A percentile compares a stretch with the other conserved stretches of the same genome.
Evolutionary conservation across 1,139 yeast genomes (phyloP).

Genomic region (Protomyces pachydermus): DNA sequence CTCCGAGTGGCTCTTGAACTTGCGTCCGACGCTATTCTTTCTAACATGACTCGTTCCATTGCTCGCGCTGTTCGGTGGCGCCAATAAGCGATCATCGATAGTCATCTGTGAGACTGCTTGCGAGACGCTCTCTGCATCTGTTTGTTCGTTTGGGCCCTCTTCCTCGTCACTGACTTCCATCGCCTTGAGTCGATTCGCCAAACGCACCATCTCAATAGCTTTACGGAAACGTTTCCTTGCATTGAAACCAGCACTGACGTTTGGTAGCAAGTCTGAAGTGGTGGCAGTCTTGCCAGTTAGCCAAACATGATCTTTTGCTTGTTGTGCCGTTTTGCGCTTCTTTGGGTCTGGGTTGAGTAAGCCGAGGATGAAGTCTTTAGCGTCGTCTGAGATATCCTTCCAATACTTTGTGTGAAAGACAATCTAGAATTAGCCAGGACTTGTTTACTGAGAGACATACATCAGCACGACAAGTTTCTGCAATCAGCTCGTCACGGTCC

Average conservation of each 20-base stretch:
- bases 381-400: conserved; percentile 69
- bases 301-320: conserved; percentile 68
- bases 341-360: conserved; percentile 64
- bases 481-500: conserved; percentile 54
- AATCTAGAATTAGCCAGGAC: conserved; percentile 35
- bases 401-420: conserved; percentile 84
- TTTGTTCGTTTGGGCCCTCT: neutral
- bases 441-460: neutral
- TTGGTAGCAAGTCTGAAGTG: conserved; percentile 61
- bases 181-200: conserved; percentile 66
- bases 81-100: conserved; percentile 7
- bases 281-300: conserved; percentile 48
- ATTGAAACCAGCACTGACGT: conserved; percentile 66
- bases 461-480: conserved; percentile 28
- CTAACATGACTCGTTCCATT: neutral
- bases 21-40: conserved; percentile 10
- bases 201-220: conserved; percentile 75
- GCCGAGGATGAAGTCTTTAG: conserved; percentile 63
- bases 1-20: conserved; percentile 33
- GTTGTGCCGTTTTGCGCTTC: conserved; percentile 60
- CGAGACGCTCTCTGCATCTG: conserved; percentile 34
- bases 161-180: conserved; percentile 52
- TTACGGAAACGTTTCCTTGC: conserved; percentile 80
- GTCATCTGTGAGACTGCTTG: conserved; percentile 30
- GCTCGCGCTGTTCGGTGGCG: neutral